phyloP scores from a whole-genome alignment of 441 rosid species.

The Rhodomyrtus psidioides region DNA sequence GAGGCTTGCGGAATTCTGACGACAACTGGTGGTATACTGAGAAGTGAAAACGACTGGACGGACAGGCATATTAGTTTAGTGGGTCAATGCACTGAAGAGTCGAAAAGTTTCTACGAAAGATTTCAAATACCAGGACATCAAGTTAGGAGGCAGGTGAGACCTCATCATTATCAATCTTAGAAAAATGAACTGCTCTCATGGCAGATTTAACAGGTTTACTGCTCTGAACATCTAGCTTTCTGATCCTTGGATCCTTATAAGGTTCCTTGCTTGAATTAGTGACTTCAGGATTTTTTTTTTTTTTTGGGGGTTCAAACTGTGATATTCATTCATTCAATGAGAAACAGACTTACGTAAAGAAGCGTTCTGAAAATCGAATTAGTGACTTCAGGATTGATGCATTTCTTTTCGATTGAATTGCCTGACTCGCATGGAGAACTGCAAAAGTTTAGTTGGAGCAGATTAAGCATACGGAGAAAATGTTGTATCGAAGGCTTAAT shows the following conservation, averaged over 20 bases:
- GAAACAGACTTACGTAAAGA: too few species aligned
- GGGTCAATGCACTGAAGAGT: too few species aligned
- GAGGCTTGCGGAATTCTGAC: neutral
- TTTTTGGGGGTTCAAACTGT: too few species aligned
- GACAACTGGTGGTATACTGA: neutral
- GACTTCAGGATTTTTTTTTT: too few species aligned
- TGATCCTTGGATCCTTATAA: slow-evolving; percentile 20
- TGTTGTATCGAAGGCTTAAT: neutral
- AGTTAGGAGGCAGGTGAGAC: neutral
- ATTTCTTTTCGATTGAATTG: slow-evolving; percentile 10
- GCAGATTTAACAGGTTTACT: slow-evolving; percentile 23
- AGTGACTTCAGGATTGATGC: slow-evolving; percentile 11
- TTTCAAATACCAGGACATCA: neutral
- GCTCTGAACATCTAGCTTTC: slow-evolving; percentile 24
- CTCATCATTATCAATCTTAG: slow-evolving; percentile 20
- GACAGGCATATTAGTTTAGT: neutral
- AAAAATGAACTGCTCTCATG: slow-evolving; percentile 33
- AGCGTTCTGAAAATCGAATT: too few species aligned
- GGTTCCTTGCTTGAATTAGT: slow-evolving; percentile 26
- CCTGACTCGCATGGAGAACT: slow-evolving; percentile 34
- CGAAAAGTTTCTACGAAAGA: neutral
- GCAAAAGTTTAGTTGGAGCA: neutral
- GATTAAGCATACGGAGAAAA: neutral
- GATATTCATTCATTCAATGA: too few species aligned
- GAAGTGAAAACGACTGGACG: too few species aligned